Evolutionary conservation across 768 basidiomycete species (phyloP).

Genomic region (Boletus pseudo-olivaceus): DNA sequence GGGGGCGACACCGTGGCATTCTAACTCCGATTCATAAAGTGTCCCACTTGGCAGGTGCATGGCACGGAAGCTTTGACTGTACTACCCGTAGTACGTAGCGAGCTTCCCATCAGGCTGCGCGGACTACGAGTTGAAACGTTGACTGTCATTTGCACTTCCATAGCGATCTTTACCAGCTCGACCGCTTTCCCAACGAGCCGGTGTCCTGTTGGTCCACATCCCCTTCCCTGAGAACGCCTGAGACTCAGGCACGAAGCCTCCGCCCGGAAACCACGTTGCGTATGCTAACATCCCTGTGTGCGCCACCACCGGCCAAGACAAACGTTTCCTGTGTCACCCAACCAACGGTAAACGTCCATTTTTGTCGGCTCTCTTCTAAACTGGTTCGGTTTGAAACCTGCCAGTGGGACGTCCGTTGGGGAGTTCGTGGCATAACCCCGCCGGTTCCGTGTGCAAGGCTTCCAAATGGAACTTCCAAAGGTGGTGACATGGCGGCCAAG

Average conservation of each 20-base stretch:
- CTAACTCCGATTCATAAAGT: not conserved
- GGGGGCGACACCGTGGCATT: conserved; percentile 1
- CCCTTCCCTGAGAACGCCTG: conserved; percentile 4
- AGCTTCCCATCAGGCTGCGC: not conserved
- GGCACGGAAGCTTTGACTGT: not conserved
- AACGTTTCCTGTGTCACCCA: not conserved
- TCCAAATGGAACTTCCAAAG: conserved; percentile 19
- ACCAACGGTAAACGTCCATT: too few species aligned
- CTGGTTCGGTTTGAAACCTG: conserved; percentile 7
- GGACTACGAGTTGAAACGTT: not conserved
- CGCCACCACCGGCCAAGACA: too few species aligned
- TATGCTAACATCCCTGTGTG: not conserved
- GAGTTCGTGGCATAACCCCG: conserved; percentile 11
- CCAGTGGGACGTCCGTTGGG: not conserved
- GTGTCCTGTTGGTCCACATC: not conserved
- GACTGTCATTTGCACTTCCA: not conserved
- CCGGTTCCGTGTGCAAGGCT: conserved; percentile 14
- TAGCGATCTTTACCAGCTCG: not conserved
- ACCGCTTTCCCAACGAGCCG: not conserved
- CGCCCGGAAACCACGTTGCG: conserved; percentile 13
- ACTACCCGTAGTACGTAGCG: not conserved
- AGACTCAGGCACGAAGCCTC: not conserved
- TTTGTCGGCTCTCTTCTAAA: not conserved
- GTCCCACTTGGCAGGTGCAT: not conserved
- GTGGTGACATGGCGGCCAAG: conserved; percentile 6